These are phyloP conservation scores for Colletotrichum nymphaeae DNA, from an alignment of 2,329 filamentous ascomycete species.

Conservation along the genomic window DNA sequence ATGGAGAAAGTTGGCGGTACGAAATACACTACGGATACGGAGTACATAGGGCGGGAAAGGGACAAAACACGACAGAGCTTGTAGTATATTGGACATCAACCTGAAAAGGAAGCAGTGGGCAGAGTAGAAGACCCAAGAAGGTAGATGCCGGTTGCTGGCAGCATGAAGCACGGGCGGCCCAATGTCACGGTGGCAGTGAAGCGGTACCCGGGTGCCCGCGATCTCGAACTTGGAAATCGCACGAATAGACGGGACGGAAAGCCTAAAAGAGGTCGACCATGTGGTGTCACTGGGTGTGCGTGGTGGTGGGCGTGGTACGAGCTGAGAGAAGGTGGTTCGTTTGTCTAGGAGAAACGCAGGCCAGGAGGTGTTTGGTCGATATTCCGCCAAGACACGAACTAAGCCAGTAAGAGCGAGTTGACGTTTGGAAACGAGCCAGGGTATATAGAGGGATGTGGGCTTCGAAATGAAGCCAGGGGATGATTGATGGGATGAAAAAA, in stretches of 20 bases:
- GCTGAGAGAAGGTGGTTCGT: slow-evolving; percentile 11
- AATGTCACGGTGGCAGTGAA: not conserved
- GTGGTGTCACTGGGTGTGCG: too few relatives aligned
- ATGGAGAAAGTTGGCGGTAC: not conserved
- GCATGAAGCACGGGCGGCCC: not conserved
- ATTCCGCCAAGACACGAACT: not conserved
- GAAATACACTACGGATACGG: not conserved
- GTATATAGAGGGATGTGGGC: not conserved
- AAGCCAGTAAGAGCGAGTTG: slow-evolving; percentile 14
- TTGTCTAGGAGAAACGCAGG: slow-evolving; percentile 27
- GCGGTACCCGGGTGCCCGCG: not conserved
- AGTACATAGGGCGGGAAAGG: not conserved
- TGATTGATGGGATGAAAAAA: slow-evolving; percentile 3
- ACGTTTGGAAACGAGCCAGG: slow-evolving; percentile 24
- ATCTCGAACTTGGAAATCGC: slow-evolving; percentile 7
- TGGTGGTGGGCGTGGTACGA: not conserved
- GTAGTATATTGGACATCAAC: not conserved
- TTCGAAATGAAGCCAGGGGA: slow-evolving; percentile 30
- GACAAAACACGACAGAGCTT: not conserved
- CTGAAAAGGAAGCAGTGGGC: not conserved
- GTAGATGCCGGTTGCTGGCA: not conserved
- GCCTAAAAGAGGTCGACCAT: not conserved
- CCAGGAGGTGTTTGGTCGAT: slow-evolving; percentile 18
- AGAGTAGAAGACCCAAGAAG: not conserved
- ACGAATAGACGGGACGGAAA: slow-evolving; percentile 17